Conservation (phyloP, 1,284 basidiomycete genomes). For the Austroboletus niveus region DNA sequence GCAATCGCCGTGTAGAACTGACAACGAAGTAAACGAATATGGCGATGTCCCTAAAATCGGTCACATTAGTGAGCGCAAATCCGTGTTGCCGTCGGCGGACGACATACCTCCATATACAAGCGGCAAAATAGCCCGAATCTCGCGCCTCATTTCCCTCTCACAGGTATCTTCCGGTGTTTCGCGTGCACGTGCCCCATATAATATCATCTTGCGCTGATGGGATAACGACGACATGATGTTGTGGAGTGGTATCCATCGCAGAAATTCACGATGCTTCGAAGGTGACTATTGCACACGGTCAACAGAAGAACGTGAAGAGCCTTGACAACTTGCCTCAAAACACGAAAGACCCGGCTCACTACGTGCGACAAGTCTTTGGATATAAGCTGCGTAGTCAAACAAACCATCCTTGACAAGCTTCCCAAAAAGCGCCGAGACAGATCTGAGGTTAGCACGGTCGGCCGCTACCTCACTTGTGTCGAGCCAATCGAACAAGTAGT, state of each 20-base stretch:
- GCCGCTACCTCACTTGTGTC: conserved; percentile 65
- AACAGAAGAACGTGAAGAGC: neutral
- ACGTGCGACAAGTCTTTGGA: conserved; percentile 82
- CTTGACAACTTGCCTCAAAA: conserved; percentile 42
- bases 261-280: conserved; percentile 66
- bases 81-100: neutral
- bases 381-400: conserved; percentile 83
- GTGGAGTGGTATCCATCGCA: conserved; percentile 68
- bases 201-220: conserved; percentile 62
- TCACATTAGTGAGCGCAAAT: neutral
- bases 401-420: conserved; percentile 74
- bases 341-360: conserved; percentile 64
- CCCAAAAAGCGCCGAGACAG: conserved; percentile 74
- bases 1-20: conserved; percentile 44
- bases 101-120: conserved; percentile 64
- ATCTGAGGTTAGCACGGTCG: conserved; percentile 55
- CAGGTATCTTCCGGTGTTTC: conserved; percentile 66
- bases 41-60: conserved; percentile 30
- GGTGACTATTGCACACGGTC: conserved; percentile 11
- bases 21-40: conserved; percentile 34
- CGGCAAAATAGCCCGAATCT: conserved; percentile 63
- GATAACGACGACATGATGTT: conserved; percentile 54
- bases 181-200: conserved; percentile 65
- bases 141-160: conserved; percentile 65
- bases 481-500: conserved; percentile 83